phyloP scores from a whole-genome alignment of 2,329 filamentous ascomycete species.

The Microdochium paspali region DNA sequence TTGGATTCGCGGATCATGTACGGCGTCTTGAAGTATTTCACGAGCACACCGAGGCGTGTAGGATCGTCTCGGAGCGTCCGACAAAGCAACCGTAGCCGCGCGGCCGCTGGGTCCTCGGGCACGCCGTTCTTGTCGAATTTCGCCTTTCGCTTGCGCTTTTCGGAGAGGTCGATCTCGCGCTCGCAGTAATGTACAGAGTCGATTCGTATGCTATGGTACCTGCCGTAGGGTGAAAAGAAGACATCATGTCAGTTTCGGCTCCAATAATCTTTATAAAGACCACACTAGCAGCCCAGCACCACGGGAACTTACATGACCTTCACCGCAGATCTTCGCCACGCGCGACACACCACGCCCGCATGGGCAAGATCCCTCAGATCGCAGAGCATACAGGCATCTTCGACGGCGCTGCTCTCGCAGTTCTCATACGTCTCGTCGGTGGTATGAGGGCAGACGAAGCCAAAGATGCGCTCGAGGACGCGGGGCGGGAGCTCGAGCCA shows the following conservation, averaged over 20 bases:
- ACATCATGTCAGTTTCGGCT: background rate
- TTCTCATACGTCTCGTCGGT: constrained; percentile 69
- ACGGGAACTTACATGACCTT: constrained; percentile 54
- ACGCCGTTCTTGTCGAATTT: constrained; percentile 70
- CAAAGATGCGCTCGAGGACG: constrained; percentile 71
- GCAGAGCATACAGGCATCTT: constrained; percentile 85
- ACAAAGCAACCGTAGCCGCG: constrained; percentile 68
- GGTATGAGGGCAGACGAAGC: constrained; percentile 74
- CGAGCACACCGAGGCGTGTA: constrained; percentile 55
- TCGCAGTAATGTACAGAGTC: constrained; percentile 93
- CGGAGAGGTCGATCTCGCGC: constrained; percentile 71
- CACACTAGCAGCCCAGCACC: background rate
- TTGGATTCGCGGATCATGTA: constrained; percentile 91
- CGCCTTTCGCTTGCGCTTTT: constrained; percentile 65
- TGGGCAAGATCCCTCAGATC: constrained; percentile 81
- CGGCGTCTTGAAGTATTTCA: constrained; percentile 76
- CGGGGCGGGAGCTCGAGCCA: constrained; percentile 48
- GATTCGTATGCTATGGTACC: constrained; percentile 83
- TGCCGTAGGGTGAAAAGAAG: constrained; percentile 23
- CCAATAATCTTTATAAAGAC: too few species aligned
- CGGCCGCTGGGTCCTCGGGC: constrained; percentile 69
- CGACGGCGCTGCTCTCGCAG: constrained; percentile 70
- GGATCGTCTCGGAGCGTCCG: constrained; percentile 74
- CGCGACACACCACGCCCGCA: constrained; percentile 63
- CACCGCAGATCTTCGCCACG: constrained; percentile 52